Evolutionary conservation across 257 asterid genomes (phyloP).

Genomic region (Ligustrum vulgare): DNA sequence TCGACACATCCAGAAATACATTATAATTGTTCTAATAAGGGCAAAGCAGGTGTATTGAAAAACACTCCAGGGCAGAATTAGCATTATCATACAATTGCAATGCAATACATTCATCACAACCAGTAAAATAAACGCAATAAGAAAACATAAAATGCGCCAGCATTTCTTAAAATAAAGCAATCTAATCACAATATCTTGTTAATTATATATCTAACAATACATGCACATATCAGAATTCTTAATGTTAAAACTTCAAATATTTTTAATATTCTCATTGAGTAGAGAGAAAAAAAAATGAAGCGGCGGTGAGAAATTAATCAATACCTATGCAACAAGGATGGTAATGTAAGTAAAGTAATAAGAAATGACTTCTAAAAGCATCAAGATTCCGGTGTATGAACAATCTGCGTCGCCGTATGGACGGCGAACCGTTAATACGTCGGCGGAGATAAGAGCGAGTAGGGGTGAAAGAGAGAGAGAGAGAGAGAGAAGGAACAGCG

Average conservation of each 20-base stretch:
- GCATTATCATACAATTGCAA: neutral
- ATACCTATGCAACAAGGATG: constrained; percentile 17
- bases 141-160: neutral
- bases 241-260: neutral
- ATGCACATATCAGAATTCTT: neutral
- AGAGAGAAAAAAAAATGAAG: neutral
- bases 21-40: neutral
- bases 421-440: constrained; percentile 50
- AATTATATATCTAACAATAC: neutral
- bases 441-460: constrained; percentile 21
- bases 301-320: constrained; percentile 1
- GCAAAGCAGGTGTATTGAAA: neutral
- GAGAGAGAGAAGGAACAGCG: constrained; percentile 17
- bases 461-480: neutral
- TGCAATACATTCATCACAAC: neutral
- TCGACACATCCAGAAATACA: neutral
- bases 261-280: neutral
- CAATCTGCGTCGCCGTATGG: constrained; percentile 33
- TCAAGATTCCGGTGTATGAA: constrained; percentile 1
- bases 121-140: neutral
- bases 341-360: neutral
- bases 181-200: neutral
- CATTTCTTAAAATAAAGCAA: neutral
- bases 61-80: neutral
- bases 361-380: constrained; percentile 2